Evolutionary conservation across 768 basidiomycete species (phyloP).

Genomic region (Kwoniella mangroviensis): DNA sequence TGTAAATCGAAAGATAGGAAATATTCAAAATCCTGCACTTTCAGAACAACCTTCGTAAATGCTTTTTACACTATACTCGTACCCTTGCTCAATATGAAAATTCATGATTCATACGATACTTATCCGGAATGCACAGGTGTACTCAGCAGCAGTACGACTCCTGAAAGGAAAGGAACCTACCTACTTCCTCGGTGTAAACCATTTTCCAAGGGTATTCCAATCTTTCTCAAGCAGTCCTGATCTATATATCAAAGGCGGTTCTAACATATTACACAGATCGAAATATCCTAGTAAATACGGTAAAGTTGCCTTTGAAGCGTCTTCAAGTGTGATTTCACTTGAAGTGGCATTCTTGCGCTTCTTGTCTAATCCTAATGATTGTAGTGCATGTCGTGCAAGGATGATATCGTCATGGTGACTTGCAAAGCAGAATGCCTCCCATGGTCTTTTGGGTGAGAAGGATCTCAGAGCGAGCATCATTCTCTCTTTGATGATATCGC

Average conservation of each 20-base stretch:
- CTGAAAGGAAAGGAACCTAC: neutral
- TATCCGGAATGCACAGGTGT: too few relatives aligned
- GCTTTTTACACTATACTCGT: too few relatives aligned
- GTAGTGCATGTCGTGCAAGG: conserved; percentile 1
- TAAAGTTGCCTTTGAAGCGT: neutral
- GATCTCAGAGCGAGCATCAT: neutral
- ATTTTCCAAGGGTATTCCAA: neutral
- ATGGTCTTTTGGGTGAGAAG: neutral
- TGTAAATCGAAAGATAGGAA: too few relatives aligned
- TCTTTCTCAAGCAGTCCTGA: neutral
- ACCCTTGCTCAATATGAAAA: too few relatives aligned
- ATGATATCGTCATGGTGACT: neutral
- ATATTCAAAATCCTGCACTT: too few relatives aligned
- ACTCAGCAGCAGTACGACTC: too few relatives aligned
- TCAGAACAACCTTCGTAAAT: too few relatives aligned
- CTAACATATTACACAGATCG: neutral
- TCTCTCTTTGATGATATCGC: neutral
- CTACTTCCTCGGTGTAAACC: neutral
- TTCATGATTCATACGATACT: too few relatives aligned
- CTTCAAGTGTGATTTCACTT: neutral
- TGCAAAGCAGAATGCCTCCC: conserved; percentile 16
- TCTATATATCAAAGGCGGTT: neutral
- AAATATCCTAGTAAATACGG: conserved; percentile 3
- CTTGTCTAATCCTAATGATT: neutral
- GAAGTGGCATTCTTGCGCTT: conserved; percentile 2